Conservation (phyloP, 78 protist genomes). For the Dictyostelium brefeldianum region DNA sequence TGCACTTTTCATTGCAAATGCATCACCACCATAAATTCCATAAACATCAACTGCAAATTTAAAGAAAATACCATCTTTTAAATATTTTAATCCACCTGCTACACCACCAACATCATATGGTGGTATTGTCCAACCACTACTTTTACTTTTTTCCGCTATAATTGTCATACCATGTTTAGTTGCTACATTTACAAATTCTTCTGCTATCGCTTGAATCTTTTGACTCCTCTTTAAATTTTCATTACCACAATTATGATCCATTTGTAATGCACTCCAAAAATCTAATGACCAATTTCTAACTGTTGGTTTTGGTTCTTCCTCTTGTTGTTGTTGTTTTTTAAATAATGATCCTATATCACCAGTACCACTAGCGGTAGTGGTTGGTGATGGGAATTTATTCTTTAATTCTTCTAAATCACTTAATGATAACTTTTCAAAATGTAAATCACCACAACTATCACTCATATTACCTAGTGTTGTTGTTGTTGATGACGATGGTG, state of each 20-base stretch:
- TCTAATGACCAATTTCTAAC: slow-evolving; percentile 66
- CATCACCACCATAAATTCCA: slow-evolving; percentile 86
- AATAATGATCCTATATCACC: neutral
- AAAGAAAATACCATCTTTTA: slow-evolving; percentile 80
- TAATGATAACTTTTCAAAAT: slow-evolving; percentile 12
- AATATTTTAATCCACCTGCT: slow-evolving; percentile 87
- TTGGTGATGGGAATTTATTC: neutral
- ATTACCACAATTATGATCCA: slow-evolving; percentile 57
- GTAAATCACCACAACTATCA: slow-evolving; percentile 32
- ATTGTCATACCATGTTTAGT: slow-evolving; percentile 73
- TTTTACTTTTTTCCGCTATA: slow-evolving; percentile 27
- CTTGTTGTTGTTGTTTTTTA: neutral
- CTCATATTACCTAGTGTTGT: neutral
- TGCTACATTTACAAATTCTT: slow-evolving; percentile 74
- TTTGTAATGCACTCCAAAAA: slow-evolving; percentile 69
- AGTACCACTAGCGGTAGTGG: neutral
- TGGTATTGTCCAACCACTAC: slow-evolving; percentile 26
- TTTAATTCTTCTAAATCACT: slow-evolving; percentile 18
- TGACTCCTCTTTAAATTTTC: slow-evolving; percentile 63
- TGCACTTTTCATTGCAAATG: slow-evolving; percentile 77
- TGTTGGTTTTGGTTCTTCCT: neutral
- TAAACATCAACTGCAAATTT: slow-evolving; percentile 79
- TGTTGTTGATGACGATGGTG: neutral
- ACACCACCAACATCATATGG: slow-evolving; percentile 71
- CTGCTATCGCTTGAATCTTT: slow-evolving; percentile 61